Evolutionary conservation across 768 basidiomycete genomes (phyloP).

Genomic region (Leccinum variicolor): DNA sequence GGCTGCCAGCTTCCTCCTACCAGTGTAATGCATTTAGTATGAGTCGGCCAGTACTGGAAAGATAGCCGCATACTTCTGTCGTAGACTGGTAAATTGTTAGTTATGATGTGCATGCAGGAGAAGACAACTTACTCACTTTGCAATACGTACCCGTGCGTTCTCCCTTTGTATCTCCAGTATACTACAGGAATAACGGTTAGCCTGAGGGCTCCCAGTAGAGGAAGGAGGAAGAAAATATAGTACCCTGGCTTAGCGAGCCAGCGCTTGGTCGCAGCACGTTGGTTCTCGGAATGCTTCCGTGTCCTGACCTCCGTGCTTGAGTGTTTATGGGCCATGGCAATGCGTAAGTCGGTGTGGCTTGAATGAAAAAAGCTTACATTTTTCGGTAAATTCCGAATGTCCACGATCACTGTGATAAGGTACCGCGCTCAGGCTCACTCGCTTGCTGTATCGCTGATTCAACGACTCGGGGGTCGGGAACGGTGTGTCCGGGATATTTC

Average conservation of each 20-base stretch:
- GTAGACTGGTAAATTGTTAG: not conserved
- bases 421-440: too few species aligned
- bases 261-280: not conserved
- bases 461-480: too few species aligned
- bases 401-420: too few species aligned
- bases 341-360: too few species aligned
- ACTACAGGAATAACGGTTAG: not conserved
- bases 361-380: too few species aligned
- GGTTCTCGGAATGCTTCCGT: not conserved
- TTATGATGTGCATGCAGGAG: not conserved
- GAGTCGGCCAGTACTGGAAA: not conserved
- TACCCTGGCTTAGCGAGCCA: not conserved
- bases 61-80: not conserved
- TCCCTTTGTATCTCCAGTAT: not conserved
- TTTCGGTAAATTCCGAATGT: too few species aligned
- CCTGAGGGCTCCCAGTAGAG: not conserved
- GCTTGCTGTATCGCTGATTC: too few species aligned
- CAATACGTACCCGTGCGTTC: not conserved
- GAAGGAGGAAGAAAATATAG: not conserved
- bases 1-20: not conserved
- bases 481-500: too few species aligned
- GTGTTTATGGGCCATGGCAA: not conserved
- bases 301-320: not conserved
- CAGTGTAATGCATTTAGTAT: not conserved
- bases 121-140: not conserved